Conservation (phyloP, 306 rosid species). For the Cucurbita ficifolia region DNA sequence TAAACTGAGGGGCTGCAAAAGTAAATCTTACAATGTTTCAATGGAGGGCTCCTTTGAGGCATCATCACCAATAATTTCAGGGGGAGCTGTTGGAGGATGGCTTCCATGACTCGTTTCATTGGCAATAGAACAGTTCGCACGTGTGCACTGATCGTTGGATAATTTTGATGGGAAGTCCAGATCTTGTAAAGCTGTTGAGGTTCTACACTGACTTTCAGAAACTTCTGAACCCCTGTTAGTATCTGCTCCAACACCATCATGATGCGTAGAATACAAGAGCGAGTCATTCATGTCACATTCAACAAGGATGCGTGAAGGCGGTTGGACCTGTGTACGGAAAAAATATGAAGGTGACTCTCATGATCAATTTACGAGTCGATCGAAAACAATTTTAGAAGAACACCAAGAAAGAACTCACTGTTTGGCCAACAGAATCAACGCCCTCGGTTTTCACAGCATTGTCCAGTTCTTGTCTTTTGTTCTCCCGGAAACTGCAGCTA, state of each 20-base stretch:
- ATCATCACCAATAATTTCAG: constrained; percentile 26
- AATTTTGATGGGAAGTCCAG: constrained; percentile 20
- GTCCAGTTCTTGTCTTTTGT: constrained; percentile 18
- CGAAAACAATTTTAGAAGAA: not conserved
- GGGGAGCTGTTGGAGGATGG: constrained; percentile 27
- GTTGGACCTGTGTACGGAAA: constrained; percentile 26
- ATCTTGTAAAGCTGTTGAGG: constrained; percentile 23
- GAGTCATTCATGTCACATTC: constrained; percentile 51
- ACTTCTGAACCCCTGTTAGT: constrained; percentile 18
- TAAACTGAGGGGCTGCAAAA: not conserved
- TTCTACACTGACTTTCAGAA: constrained; percentile 24
- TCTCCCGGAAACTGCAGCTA: constrained; percentile 24
- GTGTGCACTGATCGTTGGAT: constrained; percentile 21
- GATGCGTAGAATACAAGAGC: constrained; percentile 35
- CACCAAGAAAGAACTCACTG: constrained; percentile 23
- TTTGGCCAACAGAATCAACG: constrained; percentile 17
- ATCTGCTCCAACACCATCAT: constrained; percentile 30
- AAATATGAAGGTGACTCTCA: not conserved
- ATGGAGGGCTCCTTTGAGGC: constrained; percentile 22
- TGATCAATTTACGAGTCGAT: not conserved
- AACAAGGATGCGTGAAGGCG: constrained; percentile 34
- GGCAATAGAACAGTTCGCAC: constrained; percentile 32
- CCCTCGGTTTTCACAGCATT: constrained; percentile 19
- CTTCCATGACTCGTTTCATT: not conserved
- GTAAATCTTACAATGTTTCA: constrained; percentile 56